Percentiles rank a stretch among this genome's conserved stretches.
Evolutionary conservation across 2,329 filamentous ascomycete genomes (phyloP).

Genomic region (Aspergillus nomiae): DNA sequence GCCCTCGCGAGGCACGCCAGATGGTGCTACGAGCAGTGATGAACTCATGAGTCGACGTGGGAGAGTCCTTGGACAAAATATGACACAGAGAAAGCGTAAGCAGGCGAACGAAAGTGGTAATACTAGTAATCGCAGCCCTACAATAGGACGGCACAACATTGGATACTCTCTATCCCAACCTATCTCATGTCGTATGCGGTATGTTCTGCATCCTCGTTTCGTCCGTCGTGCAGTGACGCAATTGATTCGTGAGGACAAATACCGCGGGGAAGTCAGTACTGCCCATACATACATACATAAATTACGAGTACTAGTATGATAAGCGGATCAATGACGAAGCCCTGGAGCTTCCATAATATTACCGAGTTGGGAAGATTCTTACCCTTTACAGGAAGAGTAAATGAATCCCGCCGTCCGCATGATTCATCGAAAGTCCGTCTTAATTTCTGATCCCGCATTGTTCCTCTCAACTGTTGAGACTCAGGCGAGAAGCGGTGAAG

Average conservation of each 20-base stretch:
- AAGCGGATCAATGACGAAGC: constrained; percentile 1
- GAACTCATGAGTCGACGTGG: not conserved
- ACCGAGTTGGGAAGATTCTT: not conserved
- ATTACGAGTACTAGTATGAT: not conserved
- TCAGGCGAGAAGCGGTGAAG: constrained; percentile 22
- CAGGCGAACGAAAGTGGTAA: constrained; percentile 2
- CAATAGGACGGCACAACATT: not conserved
- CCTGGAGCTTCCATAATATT: not conserved
- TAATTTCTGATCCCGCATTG: constrained; percentile 1
- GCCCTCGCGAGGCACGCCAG: not conserved
- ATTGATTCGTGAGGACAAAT: constrained; percentile 3
- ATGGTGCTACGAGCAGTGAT: not conserved
- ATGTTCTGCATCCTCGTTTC: not conserved
- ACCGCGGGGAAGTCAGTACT: constrained; percentile 1
- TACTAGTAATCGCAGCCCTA: not conserved
- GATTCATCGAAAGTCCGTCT: not conserved
- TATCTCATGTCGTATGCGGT: not conserved
- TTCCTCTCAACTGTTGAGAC: constrained; percentile 20
- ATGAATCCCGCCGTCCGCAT: not conserved
- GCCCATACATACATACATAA: not conserved
- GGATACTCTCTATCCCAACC: not conserved
- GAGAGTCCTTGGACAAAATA: not conserved
- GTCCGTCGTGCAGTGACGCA: constrained; percentile 1
- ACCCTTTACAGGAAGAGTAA: not conserved
- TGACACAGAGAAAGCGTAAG: not conserved